Evolutionary conservation across 176 grass and related monocot genomes (phyloP).

Genomic region (Cocos nucifera): DNA sequence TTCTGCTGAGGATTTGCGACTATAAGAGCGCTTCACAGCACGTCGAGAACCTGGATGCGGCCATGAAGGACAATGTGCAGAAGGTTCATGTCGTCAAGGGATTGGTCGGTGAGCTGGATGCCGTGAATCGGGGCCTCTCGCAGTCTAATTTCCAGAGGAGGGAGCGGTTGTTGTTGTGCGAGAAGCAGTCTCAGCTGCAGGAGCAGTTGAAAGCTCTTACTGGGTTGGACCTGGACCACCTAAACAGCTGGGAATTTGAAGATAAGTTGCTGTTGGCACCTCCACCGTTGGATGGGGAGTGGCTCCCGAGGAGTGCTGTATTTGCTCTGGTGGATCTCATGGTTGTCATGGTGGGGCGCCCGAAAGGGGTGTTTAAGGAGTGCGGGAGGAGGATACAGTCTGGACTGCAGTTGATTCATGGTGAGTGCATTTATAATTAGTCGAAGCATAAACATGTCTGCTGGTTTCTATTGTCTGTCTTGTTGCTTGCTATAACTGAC

Average conservation of each 20-base stretch:
- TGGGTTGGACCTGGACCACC: constrained; percentile 35
- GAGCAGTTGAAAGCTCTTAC: constrained; percentile 39
- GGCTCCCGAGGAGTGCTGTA: constrained; percentile 74
- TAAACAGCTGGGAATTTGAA: constrained; percentile 55
- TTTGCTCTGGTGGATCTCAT: constrained; percentile 92
- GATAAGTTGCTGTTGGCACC: constrained; percentile 86
- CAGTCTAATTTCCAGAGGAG: constrained; percentile 36
- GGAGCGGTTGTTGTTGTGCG: constrained; percentile 39
- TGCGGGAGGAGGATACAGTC: constrained; percentile 88
- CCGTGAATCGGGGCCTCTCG: constrained; percentile 41
- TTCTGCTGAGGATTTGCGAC: constrained; percentile 76
- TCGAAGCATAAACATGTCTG: neutral
- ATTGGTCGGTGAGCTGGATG: constrained; percentile 37
- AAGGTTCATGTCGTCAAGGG: constrained; percentile 38
- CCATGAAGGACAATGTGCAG: constrained; percentile 56
- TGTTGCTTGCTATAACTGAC: too few species aligned
- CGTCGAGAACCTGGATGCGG: constrained; percentile 53
- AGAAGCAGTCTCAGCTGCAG: constrained; percentile 57
- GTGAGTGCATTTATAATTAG: constrained; percentile 36
- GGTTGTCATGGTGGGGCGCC: constrained; percentile 79
- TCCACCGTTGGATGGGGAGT: constrained; percentile 86
- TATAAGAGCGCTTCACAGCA: constrained; percentile 67
- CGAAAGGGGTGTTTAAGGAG: constrained; percentile 91
- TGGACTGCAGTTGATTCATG: constrained; percentile 62
- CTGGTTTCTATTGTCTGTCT: too few species aligned